A percentile compares a stretch with the other conserved stretches of the same genome.
Conservation (phyloP, 805 yeast genomes). For the Nematodospora valgi region DNA sequence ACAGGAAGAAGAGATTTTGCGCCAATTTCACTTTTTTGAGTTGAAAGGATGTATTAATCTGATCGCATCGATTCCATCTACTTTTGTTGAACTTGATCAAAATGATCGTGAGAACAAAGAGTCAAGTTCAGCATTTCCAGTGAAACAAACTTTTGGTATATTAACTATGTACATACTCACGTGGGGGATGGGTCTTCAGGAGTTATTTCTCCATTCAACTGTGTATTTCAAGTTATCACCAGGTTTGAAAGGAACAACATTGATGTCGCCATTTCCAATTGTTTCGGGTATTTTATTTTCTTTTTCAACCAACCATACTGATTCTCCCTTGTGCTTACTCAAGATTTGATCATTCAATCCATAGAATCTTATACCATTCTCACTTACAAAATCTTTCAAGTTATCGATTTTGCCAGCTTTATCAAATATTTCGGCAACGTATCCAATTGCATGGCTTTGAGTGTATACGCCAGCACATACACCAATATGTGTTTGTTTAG, state of each 20-base stretch:
- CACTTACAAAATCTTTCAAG: slow-evolving; percentile 71
- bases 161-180: too few species aligned
- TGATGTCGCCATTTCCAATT: slow-evolving; percentile 42
- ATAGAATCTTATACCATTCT: slow-evolving; percentile 72
- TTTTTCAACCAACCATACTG: slow-evolving; percentile 53
- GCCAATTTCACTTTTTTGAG: too few species aligned
- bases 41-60: too few species aligned
- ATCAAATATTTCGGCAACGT: slow-evolving; percentile 85
- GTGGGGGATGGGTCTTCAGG: too few species aligned
- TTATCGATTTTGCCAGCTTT: slow-evolving; percentile 57
- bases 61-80: too few species aligned
- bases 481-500: slow-evolving; percentile 71
- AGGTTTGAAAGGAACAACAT: slow-evolving; percentile 78
- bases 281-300: slow-evolving; percentile 57
- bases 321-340: slow-evolving; percentile 20
- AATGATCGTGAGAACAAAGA: too few species aligned
- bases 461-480: slow-evolving; percentile 99
- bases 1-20: too few species aligned
- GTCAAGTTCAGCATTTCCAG: too few species aligned
- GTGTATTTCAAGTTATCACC: slow-evolving; percentile 73
- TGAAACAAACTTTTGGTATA: too few species aligned
- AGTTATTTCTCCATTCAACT: slow-evolving; percentile 60
- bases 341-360: slow-evolving; percentile 38
- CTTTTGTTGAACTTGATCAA: too few species aligned
- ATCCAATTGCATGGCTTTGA: slow-evolving; percentile 76